These are phyloP conservation scores for Penicillium longicatenatum DNA, from an alignment of 495 filamentous ascomycete species.

Conservation along the genomic window DNA sequence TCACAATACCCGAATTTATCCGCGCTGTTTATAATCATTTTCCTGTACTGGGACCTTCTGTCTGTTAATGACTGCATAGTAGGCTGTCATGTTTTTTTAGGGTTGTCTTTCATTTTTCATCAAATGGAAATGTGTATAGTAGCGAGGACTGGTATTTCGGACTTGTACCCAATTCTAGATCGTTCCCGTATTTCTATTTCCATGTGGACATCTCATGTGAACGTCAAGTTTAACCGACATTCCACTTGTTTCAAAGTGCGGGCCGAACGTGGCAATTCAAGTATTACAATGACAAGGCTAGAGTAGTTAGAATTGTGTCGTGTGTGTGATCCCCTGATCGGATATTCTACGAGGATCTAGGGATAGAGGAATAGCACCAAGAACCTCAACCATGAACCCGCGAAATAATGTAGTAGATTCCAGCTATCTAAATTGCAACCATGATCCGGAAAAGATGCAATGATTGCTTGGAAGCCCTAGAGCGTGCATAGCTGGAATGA, in stretches of 20 bases:
- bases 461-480: background rate
- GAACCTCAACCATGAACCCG: background rate
- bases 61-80: background rate
- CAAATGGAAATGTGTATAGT: background rate
- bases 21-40: background rate
- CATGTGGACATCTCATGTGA: background rate
- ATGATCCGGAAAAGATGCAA: background rate
- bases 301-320: background rate
- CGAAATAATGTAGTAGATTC: background rate
- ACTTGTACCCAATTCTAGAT: background rate
- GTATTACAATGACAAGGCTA: background rate
- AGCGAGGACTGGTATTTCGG: background rate
- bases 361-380: too few relatives aligned
- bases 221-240: background rate
- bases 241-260: background rate
- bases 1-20: background rate
- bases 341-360: background rate
- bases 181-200: background rate
- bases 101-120: background rate
- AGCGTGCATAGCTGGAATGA: constrained; percentile 7
- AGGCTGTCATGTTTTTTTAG: background rate
- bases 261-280: background rate
- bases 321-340: background rate
- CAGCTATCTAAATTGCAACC: background rate
- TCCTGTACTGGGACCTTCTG: background rate